A percentile compares a stretch with the other conserved stretches of the same genome.
These are phyloP conservation scores for Torulaspora microellipsoides DNA, from an alignment of 805 yeast genomes.

Conservation along the genomic window DNA sequence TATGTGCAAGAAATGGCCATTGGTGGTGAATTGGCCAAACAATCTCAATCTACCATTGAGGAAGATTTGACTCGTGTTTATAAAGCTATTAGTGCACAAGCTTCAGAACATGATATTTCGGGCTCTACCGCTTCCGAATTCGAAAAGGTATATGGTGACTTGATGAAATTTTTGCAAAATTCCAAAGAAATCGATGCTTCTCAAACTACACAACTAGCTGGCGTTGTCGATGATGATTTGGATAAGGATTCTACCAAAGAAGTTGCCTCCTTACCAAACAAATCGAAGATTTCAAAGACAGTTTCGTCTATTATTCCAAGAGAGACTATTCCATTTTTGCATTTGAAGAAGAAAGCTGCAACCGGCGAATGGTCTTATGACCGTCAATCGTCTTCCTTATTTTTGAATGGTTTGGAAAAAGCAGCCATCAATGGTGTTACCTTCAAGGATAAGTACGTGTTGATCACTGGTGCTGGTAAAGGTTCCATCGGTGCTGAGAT, in stretches of 20 bases:
- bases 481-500: constrained; percentile 98
- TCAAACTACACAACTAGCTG: constrained; percentile 54
- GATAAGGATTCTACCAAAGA: constrained; percentile 61
- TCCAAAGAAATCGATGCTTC: constrained; percentile 68
- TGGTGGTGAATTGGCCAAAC: constrained; percentile 80
- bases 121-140: constrained; percentile 65
- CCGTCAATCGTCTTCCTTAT: constrained; percentile 66
- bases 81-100: constrained; percentile 73
- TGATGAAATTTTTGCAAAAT: constrained; percentile 62
- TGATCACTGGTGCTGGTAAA: constrained; percentile 97
- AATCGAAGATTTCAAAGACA: constrained; percentile 62
- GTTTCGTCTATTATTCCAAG: constrained; percentile 70
- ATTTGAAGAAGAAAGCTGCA: constrained; percentile 72
- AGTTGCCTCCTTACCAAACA: constrained; percentile 78
- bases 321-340: constrained; percentile 91
- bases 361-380: constrained; percentile 83
- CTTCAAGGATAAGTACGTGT: constrained; percentile 80
- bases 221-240: constrained; percentile 46
- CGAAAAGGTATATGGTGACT: constrained; percentile 64
- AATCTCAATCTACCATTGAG: constrained; percentile 66
- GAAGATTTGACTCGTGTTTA: constrained; percentile 82
- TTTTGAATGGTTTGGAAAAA: constrained; percentile 84
- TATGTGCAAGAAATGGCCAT: constrained; percentile 95
- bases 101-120: constrained; percentile 42
- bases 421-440: constrained; percentile 95